Conservation (phyloP, 768 basidiomycete genomes). For the Boletus sp. region DNA sequence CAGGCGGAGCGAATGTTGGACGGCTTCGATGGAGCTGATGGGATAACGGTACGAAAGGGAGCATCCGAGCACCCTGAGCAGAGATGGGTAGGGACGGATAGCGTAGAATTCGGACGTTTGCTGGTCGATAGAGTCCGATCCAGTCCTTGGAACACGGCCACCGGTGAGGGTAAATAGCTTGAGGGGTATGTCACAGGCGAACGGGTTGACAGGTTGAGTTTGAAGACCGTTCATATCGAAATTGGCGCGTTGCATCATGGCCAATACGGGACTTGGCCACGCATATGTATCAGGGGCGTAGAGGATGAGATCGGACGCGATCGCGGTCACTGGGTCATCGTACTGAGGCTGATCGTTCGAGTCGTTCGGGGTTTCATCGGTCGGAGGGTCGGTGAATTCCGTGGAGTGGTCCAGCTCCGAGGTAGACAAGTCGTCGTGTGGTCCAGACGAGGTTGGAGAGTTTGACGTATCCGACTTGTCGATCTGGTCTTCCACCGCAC, state of each 20-base stretch:
- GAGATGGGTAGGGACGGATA: neutral
- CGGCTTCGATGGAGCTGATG: slow-evolving; percentile 2
- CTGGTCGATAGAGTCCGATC: neutral
- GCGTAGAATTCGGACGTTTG: slow-evolving; percentile 12
- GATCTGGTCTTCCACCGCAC: neutral
- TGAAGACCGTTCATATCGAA: neutral
- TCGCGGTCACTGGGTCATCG: neutral
- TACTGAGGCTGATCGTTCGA: neutral
- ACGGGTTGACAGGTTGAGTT: neutral
- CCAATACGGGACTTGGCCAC: slow-evolving; percentile 13
- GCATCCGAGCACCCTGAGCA: neutral
- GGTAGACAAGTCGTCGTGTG: too few relatives aligned
- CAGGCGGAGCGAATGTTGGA: slow-evolving; percentile 9
- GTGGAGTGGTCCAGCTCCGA: too few relatives aligned
- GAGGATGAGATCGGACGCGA: slow-evolving; percentile 1
- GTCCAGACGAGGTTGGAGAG: neutral
- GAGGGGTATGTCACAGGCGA: neutral
- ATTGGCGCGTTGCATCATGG: slow-evolving; percentile 8
- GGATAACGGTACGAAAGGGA: slow-evolving; percentile 4
- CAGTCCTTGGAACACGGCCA: slow-evolving; percentile 4
- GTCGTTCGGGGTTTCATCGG: neutral
- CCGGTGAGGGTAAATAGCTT: slow-evolving; percentile 8
- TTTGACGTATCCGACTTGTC: neutral
- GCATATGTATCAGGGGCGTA: neutral
- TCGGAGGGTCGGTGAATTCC: neutral